These are phyloP conservation scores for Zopfia rhizophila DNA, from an alignment of 2,329 filamentous ascomycete species.

Conservation along the genomic window DNA sequence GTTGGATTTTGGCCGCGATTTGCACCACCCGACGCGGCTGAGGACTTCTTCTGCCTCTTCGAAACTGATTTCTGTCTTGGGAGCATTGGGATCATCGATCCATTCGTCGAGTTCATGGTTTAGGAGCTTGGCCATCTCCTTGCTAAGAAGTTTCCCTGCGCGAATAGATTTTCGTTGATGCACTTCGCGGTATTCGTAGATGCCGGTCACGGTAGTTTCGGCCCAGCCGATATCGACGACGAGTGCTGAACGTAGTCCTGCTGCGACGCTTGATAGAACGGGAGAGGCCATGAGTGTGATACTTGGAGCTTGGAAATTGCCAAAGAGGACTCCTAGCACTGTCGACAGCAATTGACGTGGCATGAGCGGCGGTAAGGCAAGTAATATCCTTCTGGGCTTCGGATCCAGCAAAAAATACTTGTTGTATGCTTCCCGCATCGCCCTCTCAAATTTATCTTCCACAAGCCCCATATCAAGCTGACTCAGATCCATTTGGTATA, in stretches of 20 bases:
- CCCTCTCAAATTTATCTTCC: constrained; percentile 86
- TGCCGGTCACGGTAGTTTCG: constrained; percentile 84
- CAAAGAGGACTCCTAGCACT: constrained; percentile 81
- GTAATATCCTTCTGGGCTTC: constrained; percentile 76
- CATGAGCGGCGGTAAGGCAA: constrained; percentile 80
- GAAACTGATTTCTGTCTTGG: constrained; percentile 61
- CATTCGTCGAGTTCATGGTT: constrained; percentile 56
- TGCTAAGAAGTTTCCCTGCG: constrained; percentile 76
- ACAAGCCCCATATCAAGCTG: constrained; percentile 80
- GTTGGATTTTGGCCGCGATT: constrained; percentile 39
- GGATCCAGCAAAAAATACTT: constrained; percentile 79
- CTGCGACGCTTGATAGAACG: constrained; percentile 77
- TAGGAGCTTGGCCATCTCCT: constrained; percentile 74
- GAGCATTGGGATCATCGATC: constrained; percentile 34
- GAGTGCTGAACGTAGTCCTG: constrained; percentile 85
- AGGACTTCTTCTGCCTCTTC: constrained; percentile 84
- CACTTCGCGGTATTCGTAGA: constrained; percentile 92
- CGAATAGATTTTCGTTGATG: constrained; percentile 75
- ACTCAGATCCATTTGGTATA: constrained; percentile 82
- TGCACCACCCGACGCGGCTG: constrained; percentile 81
- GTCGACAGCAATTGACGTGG: constrained; percentile 82
- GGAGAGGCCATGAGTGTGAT: constrained; percentile 84
- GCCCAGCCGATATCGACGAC: constrained; percentile 93
- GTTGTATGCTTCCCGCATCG: constrained; percentile 82
- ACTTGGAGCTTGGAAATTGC: constrained; percentile 79